A percentile compares a stretch with the other conserved stretches of the same genome.
phyloP scores from a whole-genome alignment of 805 yeast species.

The Candida odintsovae region DNA sequence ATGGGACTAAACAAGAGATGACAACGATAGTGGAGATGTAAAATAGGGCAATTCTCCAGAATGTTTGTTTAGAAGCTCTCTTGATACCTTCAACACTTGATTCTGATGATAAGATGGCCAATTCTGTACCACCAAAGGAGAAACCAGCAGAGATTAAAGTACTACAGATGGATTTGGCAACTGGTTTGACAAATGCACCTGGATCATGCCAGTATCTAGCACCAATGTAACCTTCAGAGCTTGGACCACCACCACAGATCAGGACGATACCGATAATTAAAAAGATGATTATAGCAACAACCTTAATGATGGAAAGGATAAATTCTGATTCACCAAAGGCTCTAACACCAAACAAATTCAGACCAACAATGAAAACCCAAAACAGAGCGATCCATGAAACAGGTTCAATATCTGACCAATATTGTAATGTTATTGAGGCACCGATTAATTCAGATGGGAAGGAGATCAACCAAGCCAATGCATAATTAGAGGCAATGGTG shows the following conservation, averaged over 20 bases:
- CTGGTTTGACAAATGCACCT: conserved; percentile 48
- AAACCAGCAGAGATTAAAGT: conserved; percentile 78
- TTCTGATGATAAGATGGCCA: conserved; percentile 72
- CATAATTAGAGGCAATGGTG: conserved; percentile 48
- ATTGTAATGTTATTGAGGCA: conserved; percentile 49
- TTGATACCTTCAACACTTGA: conserved; percentile 65
- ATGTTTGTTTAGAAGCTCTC: conserved; percentile 61
- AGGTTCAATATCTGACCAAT: conserved; percentile 45
- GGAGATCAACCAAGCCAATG: conserved; percentile 50
- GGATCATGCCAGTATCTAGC: conserved; percentile 43
- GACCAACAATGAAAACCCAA: conserved; percentile 38
- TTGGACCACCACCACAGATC: conserved; percentile 38
- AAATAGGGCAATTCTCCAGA: conserved; percentile 74
- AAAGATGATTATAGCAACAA: conserved; percentile 40
- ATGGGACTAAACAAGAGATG: conserved; percentile 70
- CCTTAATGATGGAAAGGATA: conserved; percentile 38
- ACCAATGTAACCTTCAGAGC: conserved; percentile 35
- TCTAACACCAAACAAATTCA: conserved; percentile 48
- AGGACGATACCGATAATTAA: conserved; percentile 44
- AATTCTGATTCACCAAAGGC: conserved; percentile 53
- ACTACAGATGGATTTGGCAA: conserved; percentile 63
- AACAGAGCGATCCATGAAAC: conserved; percentile 59
- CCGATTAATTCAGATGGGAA: conserved; percentile 59
- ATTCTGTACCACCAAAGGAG: conserved; percentile 70
- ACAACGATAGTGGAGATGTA: conserved; percentile 54